Evolutionary conservation across 169 alveolate genomes (phyloP).

Genomic region (Plasmodium cynomolgi): DNA sequence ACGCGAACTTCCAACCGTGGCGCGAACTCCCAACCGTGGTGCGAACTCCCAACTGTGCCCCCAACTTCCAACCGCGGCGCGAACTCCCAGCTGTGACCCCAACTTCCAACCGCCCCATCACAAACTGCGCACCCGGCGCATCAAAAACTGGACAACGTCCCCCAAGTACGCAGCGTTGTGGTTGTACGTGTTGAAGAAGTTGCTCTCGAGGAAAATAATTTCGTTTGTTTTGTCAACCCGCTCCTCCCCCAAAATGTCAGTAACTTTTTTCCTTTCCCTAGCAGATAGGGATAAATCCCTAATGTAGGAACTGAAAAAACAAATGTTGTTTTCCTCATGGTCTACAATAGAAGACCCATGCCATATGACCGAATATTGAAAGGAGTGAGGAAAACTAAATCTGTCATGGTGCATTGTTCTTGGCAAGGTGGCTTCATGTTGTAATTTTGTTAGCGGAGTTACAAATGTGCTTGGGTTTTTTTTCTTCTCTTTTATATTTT

Average conservation of each 20-base stretch:
- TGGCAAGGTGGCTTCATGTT: slow-evolving; percentile 86
- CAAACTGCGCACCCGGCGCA: slow-evolving; percentile 74
- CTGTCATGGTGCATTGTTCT: slow-evolving; percentile 80
- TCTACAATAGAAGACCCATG: slow-evolving; percentile 80
- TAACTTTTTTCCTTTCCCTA: slow-evolving; percentile 44
- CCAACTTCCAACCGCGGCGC: too few relatives aligned
- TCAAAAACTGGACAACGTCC: slow-evolving; percentile 29
- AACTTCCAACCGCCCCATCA: background rate
- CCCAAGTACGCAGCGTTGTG: slow-evolving; percentile 79
- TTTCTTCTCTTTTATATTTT: slow-evolving; percentile 56
- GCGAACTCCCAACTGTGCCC: too few relatives aligned
- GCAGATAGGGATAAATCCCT: slow-evolving; percentile 80
- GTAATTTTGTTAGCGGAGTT: slow-evolving; percentile 86
- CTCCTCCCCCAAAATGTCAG: slow-evolving; percentile 74
- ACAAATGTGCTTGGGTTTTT: slow-evolving; percentile 80
- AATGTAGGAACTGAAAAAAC: slow-evolving; percentile 80
- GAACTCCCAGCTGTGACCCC: too few relatives aligned
- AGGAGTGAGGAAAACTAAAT: slow-evolving; percentile 83
- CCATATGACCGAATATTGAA: slow-evolving; percentile 85
- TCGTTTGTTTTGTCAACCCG: slow-evolving; percentile 37
- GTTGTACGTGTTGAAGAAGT: slow-evolving; percentile 72
- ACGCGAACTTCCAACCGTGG: background rate
- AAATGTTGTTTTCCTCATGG: slow-evolving; percentile 68
- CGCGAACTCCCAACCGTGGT: too few relatives aligned
- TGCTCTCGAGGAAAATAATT: slow-evolving; percentile 65